These are phyloP conservation scores for Aspergillus sp. DNA, from an alignment of 2,329 filamentous ascomycete genomes.

Conservation along the genomic window DNA sequence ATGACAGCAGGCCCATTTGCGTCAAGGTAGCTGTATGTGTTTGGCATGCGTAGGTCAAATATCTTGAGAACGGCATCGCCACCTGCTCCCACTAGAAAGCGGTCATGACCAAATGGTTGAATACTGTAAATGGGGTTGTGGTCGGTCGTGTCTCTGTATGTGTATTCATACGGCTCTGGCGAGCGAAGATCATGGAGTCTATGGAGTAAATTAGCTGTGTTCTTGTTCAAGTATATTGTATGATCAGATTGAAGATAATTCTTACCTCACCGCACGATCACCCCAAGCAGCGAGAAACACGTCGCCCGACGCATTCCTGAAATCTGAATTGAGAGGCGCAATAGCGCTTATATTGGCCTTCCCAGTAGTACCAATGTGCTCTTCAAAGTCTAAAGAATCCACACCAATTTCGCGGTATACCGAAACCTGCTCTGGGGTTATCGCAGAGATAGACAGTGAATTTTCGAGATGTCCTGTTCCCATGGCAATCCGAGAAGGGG, in stretches of 20 bases:
- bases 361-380: conserved; percentile 13
- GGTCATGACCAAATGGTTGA: conserved; percentile 51
- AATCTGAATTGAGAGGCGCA: conserved; percentile 26
- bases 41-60: conserved; percentile 56
- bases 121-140: conserved; percentile 57
- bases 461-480: conserved; percentile 40
- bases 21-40: conserved; percentile 28
- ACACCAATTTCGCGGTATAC: conserved; percentile 32
- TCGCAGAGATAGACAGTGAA: conserved; percentile 47
- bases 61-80: conserved; percentile 57
- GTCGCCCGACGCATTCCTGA: conserved; percentile 33
- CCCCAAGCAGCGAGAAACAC: conserved; percentile 58
- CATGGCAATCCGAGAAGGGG: conserved; percentile 46
- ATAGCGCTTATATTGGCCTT: conserved; percentile 32
- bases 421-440: conserved; percentile 43
- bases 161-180: conserved; percentile 41
- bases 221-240: not conserved
- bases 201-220: not conserved
- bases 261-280: conserved; percentile 47
- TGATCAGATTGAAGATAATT: not conserved
- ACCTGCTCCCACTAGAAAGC: conserved; percentile 53
- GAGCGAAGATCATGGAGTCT: conserved; percentile 60
- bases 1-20: conserved; percentile 10
- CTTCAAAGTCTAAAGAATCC: conserved; percentile 27
- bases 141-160: conserved; percentile 54